Base-by-base conservation (phyloP, 2,329 filamentous ascomycete species). In the Fusarium chlamydosporum region DNA sequence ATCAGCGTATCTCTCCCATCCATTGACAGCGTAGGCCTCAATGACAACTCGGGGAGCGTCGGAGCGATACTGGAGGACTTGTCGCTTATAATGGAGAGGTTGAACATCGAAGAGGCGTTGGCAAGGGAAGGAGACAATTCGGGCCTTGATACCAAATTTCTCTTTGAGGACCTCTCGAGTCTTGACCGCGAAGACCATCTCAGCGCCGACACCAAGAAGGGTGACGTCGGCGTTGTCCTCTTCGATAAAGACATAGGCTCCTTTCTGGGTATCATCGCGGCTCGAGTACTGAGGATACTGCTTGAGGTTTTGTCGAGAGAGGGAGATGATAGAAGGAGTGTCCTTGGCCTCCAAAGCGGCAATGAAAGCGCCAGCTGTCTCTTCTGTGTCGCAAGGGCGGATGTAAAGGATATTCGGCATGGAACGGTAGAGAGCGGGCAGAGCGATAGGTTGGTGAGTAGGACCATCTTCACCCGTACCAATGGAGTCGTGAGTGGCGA, bases 341-440 rank as follows among this genome's bases (percentile, higher is more conserved):
- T 80, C 72, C 45, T 61, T 75, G 23, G 76, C 75, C 35, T 80
- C 78, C 40, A 88, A 75, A 10, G 86, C 85, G 5, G 79, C 72
- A 34, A 81, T 82, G 76, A 82, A 88, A 5, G 86, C 87, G 13
- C 86, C 86, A 2, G 82, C 82, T 1, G 80, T 82, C 74, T 90
- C 88, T 70, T 90, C 86, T 46, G 80, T 82, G 64, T 90, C 87
- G 46, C 82, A 82, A 0, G 88, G 88, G 1, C 88, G 84, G 56
- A 90, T 87, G 73, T 89, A 89, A 2, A 86, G 77, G 1, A 90
- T 65, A 61, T 89, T 89, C 1, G 87, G 88, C 87, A 90, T 90
- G 26, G 87, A 84, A 6, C 88, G 84, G 74, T 87, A 90, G 4
- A 90, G 78, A 0, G 82, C 76, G 11, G 84, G 82, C 1, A 90